Base-by-base conservation (phyloP, 371 early-diverging fungal species). In the Rhizopus delemar region DNA sequence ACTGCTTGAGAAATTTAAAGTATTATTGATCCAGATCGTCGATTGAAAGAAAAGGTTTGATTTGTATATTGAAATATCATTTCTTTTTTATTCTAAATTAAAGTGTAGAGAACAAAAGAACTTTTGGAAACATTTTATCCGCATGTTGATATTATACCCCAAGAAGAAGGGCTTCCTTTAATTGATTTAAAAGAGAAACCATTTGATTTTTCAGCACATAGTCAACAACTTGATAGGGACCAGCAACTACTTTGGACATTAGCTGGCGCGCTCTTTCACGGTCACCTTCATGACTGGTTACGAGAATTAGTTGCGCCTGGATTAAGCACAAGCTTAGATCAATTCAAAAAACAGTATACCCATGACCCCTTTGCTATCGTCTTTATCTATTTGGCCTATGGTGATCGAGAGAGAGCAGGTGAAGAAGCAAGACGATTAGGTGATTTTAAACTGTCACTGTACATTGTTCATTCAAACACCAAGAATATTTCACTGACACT, bases 361-460 rank as follows among this genome's bases (percentile, higher is more conserved):
- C 9, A 52, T 16, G 68, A 67, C 36, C 56, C 59, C 1, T 67
- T 56, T 41, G 41, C 46, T 4, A 34, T 36, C 1, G 41, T 45
- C 4, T 67, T 67, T 59, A 45, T 43, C 12, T 49, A 54, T 13
- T 39, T 67, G 5, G 33, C 56, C 0, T 67, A 52, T 62, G 68
- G 68, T 7, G 62, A 67, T 11, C 43, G 43, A 4, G 50, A 56
- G 4, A 29, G 29, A n/a, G 68, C 68, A 0, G 15, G 54, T 29
- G 56, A 61, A 46, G 29, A 33, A 36, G 56, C 62, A 6, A 41
- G 46, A n/a, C 5, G 12, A 7, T 16, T 33, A 8, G 41, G 52
- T 4, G 59, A 56, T 33, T 53, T 41, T 7, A 28, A 41, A 11
- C 31, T 67, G 5, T 45, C 50, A 13, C 46, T 67, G 59, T 59